Conservation (phyloP, 805 yeast species). For the Candida parachauliodes region DNA sequence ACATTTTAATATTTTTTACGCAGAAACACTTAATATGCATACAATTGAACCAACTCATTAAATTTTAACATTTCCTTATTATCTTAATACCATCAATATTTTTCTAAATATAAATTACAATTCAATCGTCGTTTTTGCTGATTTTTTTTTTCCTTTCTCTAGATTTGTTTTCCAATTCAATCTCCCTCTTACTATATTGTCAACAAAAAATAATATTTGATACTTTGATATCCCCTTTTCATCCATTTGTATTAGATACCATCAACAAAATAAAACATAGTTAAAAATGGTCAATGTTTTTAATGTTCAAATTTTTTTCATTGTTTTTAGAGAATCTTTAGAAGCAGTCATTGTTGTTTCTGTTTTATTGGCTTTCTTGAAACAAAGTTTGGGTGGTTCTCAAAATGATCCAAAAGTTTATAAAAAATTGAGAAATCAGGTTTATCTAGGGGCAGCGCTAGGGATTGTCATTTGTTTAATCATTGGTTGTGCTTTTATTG, state of each 20-base stretch:
- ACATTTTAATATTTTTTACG: too few species aligned
- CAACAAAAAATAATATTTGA: background rate
- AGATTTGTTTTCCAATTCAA: conserved; percentile 3
- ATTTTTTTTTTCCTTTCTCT: background rate
- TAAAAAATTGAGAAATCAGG: conserved; percentile 61
- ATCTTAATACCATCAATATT: too few species aligned
- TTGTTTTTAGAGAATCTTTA: conserved; percentile 84
- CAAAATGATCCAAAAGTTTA: conserved; percentile 47
- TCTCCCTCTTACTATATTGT: conserved; percentile 4
- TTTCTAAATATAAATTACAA: too few species aligned
- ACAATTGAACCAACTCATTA: too few species aligned
- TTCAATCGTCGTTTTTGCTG: background rate
- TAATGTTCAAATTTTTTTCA: conserved; percentile 72
- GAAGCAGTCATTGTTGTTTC: conserved; percentile 89
- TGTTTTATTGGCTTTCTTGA: conserved; percentile 80
- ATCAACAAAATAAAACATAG: conserved; percentile 1
- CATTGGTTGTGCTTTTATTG: conserved; percentile 88
- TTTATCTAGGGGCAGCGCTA: conserved; percentile 71
- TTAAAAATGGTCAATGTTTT: conserved; percentile 50
- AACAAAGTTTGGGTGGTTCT: conserved; percentile 69
- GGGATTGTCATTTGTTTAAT: conserved; percentile 76
- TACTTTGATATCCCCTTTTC: background rate
- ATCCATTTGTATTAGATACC: too few species aligned
- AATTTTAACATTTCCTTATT: too few species aligned
- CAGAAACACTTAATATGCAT: too few species aligned